A percentile compares a stretch with the other conserved stretches of the same genome.
Evolutionary conservation across 2,329 filamentous ascomycete species (phyloP).

Genomic region (Phialophora verrucosa): DNA sequence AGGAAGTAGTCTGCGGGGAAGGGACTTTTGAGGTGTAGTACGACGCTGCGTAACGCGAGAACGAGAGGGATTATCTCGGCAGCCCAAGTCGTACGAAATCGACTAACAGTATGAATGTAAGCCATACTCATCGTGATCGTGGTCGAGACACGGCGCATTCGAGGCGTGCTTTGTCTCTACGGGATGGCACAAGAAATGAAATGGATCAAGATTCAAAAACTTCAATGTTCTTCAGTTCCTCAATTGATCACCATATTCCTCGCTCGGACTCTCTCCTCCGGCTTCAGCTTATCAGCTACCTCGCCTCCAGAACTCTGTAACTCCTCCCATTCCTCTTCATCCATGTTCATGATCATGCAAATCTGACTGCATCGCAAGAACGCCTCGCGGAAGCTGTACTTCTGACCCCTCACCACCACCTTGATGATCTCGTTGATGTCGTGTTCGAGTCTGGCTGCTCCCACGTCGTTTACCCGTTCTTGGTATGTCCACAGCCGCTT

Average conservation of each 20-base stretch:
- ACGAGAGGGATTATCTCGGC: neutral
- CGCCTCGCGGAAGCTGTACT: slow-evolving; percentile 77
- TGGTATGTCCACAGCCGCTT: slow-evolving; percentile 84
- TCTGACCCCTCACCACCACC: slow-evolving; percentile 60
- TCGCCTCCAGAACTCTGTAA: slow-evolving; percentile 57
- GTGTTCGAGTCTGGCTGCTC: slow-evolving; percentile 80
- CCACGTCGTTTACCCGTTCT: slow-evolving; percentile 78
- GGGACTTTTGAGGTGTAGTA: neutral
- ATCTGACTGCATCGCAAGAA: slow-evolving; percentile 81
- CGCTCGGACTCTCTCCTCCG: slow-evolving; percentile 75
- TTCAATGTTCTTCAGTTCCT: slow-evolving; percentile 1
- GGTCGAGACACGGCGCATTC: slow-evolving; percentile 32
- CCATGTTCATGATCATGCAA: slow-evolving; percentile 87
- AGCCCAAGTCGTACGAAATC: neutral
- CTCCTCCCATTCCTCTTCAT: slow-evolving; percentile 94
- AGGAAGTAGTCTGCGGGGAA: neutral
- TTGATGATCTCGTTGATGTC: slow-evolving; percentile 78
- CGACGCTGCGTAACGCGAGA: neutral
- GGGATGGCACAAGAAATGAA: slow-evolving; percentile 18
- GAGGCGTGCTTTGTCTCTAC: slow-evolving; percentile 22
- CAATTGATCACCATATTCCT: slow-evolving; percentile 65
- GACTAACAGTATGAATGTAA: slow-evolving; percentile 22
- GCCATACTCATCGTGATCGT: slow-evolving; percentile 29
- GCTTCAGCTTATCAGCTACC: slow-evolving; percentile 68
- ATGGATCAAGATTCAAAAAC: slow-evolving; percentile 32